Conservation (phyloP, 2,329 filamentous ascomycete species). For the Aspergillus spinulosporus region DNA sequence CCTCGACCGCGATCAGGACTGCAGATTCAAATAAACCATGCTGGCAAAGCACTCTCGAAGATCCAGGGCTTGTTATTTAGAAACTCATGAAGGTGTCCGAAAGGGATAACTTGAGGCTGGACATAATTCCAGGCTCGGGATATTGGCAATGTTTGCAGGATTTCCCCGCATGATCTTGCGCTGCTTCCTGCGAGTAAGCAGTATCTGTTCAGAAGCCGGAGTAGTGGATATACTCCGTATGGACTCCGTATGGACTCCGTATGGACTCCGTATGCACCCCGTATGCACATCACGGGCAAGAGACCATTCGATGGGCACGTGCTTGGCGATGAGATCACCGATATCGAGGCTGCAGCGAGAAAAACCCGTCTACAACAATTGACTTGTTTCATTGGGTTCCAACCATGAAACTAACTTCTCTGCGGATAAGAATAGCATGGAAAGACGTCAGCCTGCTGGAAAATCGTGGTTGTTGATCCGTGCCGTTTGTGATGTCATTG, state of each 20-base stretch:
- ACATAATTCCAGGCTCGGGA: too few species aligned
- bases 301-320: neutral
- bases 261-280: neutral
- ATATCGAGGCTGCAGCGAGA: neutral
- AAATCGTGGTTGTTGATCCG: conserved; percentile 9
- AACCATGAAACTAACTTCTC: neutral
- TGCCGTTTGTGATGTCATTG: conserved; percentile 11
- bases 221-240: neutral
- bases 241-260: too few species aligned
- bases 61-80: too few species aligned
- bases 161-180: too few species aligned
- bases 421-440: neutral
- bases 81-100: too few species aligned
- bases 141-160: too few species aligned
- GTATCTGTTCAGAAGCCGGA: neutral
- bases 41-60: too few species aligned
- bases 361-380: neutral
- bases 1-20: too few species aligned
- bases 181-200: too few species aligned
- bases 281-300: neutral
- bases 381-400: neutral
- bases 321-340: neutral
- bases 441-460: conserved; percentile 1
- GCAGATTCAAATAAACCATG: too few species aligned
- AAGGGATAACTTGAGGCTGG: too few species aligned